Base-by-base conservation (phyloP, 371 early-diverging fungal species). In the Saksenaea vasiformis region DNA sequence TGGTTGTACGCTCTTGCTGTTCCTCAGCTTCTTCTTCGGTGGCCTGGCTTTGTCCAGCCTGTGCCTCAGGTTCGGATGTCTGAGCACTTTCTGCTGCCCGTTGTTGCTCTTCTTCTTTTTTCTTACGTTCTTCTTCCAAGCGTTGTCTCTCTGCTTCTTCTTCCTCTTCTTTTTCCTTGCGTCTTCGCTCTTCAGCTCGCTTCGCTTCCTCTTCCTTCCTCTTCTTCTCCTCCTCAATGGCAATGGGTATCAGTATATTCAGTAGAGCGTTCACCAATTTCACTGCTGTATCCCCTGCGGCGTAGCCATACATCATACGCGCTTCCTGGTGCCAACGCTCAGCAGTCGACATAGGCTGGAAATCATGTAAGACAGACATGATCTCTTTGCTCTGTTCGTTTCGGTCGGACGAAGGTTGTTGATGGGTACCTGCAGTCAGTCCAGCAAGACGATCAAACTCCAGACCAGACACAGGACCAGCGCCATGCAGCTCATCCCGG, bases 261-360 rank as follows among this genome's bases (percentile, higher is more conserved):
- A 92, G 70, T 10, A 96, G 62, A 15, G 80, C 73, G 61, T 92
- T 87, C 8, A 76, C 69, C 11, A 91, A 68, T 27, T 87, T 78
- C 3, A 80, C 53, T 0, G 91, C 87, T 65, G 85, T 90, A 8
- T 88, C 90, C 13, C 73, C 67, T 0, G 90, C 85, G 8, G 80
- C 61, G 9, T 72, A 62, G 3, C 95, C 94, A 71, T 87, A 93
- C 84, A 93, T 78, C 85, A 95, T 83, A 11, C 90, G 86, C 14
- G 88, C 90, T 73, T 96, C 96, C 70, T 95, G 93, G 22, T 85
- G 80, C 96, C 96, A 96, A 1, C 98, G 87, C 66, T 95, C 93
- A 15, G 79, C 62, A 0, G 93, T 91, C 3, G 87, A 78, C 83
- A 89, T 77, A 5, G 93, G 92, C 51, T 81, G 84, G 73, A 90